A percentile compares a stretch with the other conserved stretches of the same genome.
Evolutionary conservation across 805 yeast species (phyloP).

Genomic region (Ogataea haglerorum): DNA sequence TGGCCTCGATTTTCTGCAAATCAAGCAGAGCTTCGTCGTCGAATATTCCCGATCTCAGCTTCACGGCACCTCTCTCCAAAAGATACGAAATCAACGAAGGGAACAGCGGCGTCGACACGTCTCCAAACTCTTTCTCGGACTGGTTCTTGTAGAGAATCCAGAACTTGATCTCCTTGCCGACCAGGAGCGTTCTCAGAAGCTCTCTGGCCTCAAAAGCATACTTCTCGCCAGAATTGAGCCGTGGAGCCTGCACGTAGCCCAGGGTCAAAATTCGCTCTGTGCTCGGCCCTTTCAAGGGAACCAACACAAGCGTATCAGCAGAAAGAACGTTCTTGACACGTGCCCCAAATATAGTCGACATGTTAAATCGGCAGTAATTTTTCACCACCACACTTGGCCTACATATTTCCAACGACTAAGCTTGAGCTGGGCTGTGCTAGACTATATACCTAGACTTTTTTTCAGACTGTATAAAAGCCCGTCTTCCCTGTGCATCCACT

Average conservation of each 20-base stretch:
- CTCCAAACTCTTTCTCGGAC: constrained; percentile 67
- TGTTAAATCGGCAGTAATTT: constrained; percentile 8
- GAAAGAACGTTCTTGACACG: constrained; percentile 68
- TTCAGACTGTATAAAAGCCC: constrained; percentile 25
- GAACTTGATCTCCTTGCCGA: constrained; percentile 64
- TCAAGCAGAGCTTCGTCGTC: constrained; percentile 40
- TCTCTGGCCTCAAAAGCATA: constrained; percentile 60
- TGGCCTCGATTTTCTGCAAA: constrained; percentile 41
- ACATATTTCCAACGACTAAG: neutral
- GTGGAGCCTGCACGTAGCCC: constrained; percentile 61
- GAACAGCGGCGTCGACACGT: constrained; percentile 61
- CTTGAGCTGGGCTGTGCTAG: constrained; percentile 7
- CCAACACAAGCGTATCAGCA: constrained; percentile 66
- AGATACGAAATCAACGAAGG: constrained; percentile 54
- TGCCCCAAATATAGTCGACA: constrained; percentile 40
- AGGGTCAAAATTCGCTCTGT: constrained; percentile 63
- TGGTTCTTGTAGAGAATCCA: constrained; percentile 52
- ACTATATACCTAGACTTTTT: constrained; percentile 7
- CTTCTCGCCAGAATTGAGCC: constrained; percentile 42
- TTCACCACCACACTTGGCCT: neutral
- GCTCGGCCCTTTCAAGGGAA: constrained; percentile 46
- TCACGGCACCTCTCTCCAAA: constrained; percentile 58
- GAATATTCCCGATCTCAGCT: constrained; percentile 53
- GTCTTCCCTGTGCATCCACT: constrained; percentile 30
- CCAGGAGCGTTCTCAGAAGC: constrained; percentile 52